Evolutionary conservation across 345 rosid genomes (phyloP).

Genomic region (Iberis pinnata): DNA sequence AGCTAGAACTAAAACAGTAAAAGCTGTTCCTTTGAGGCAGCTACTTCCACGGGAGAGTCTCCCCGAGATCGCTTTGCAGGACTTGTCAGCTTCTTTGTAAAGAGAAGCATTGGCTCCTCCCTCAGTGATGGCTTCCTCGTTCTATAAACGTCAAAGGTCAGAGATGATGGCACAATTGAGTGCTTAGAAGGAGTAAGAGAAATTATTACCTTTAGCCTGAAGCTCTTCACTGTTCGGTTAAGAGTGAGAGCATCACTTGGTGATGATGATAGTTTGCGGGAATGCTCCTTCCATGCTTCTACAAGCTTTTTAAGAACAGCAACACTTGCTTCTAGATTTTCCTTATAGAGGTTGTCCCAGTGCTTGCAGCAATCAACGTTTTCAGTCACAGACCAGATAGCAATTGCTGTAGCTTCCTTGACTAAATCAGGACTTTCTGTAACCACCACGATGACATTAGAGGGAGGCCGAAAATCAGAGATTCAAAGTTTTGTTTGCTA

Average conservation of each 20-base stretch:
- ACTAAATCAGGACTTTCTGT: slow-evolving; percentile 52
- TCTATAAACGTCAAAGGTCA: slow-evolving; percentile 32
- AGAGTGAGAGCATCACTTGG: slow-evolving; percentile 38
- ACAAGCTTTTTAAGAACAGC: slow-evolving; percentile 46
- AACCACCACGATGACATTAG: background rate
- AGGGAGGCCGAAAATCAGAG: background rate
- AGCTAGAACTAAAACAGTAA: slow-evolving; percentile 35
- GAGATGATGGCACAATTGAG: background rate
- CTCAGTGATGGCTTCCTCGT: slow-evolving; percentile 44
- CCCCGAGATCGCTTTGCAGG: slow-evolving; percentile 43
- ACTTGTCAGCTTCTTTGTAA: slow-evolving; percentile 46
- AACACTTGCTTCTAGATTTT: slow-evolving; percentile 50
- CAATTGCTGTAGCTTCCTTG: slow-evolving; percentile 57
- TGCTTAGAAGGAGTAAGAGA: background rate
- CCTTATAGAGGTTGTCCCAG: slow-evolving; percentile 63
- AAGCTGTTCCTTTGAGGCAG: slow-evolving; percentile 45
- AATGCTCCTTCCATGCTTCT: slow-evolving; percentile 54
- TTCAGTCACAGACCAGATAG: slow-evolving; percentile 51
- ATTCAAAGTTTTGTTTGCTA: background rate
- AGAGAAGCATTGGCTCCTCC: slow-evolving; percentile 35
- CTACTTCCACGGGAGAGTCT: slow-evolving; percentile 42
- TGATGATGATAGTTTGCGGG: slow-evolving; percentile 35
- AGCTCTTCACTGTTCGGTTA: slow-evolving; percentile 44
- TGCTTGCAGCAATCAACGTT: slow-evolving; percentile 67
- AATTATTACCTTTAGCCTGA: slow-evolving; percentile 49